These are phyloP conservation scores for Guyanaporus albipodus DNA, from an alignment of 768 basidiomycete genomes.

Conservation along the genomic window DNA sequence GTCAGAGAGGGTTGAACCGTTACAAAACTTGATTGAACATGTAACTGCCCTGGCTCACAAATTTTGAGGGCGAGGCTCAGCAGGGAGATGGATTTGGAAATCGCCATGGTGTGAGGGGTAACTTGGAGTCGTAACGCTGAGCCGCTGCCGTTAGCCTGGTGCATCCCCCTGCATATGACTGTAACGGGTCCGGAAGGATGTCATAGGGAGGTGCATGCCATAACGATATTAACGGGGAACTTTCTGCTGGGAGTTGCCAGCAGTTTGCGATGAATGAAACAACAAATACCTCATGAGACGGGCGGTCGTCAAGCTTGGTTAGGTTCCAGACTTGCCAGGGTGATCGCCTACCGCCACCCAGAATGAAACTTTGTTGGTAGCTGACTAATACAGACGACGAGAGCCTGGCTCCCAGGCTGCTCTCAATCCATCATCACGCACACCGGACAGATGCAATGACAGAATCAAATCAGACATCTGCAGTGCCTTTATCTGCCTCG, in stretches of 20 bases:
- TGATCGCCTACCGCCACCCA: slow-evolving; percentile 18
- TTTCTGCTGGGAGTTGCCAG: slow-evolving; percentile 12
- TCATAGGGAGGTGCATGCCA: slow-evolving; percentile 23
- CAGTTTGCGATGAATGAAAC: slow-evolving; percentile 11
- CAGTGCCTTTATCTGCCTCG: slow-evolving; percentile 21
- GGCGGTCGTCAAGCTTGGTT: slow-evolving; percentile 17
- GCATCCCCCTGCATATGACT: slow-evolving; percentile 32
- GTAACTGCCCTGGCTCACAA: slow-evolving; percentile 23
- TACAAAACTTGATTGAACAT: slow-evolving; percentile 27
- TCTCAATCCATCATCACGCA: slow-evolving; percentile 17
- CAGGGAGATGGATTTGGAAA: slow-evolving; percentile 20
- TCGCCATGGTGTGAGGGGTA: slow-evolving; percentile 12
- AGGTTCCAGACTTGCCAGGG: slow-evolving; percentile 14
- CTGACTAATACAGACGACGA: slow-evolving; percentile 24
- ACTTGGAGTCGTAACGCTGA: slow-evolving; percentile 11
- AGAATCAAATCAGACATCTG: slow-evolving; percentile 22
- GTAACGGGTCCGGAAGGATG: slow-evolving; percentile 28
- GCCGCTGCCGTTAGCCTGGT: slow-evolving; percentile 26
- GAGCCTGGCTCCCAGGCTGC: slow-evolving; percentile 11
- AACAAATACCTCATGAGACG: slow-evolving; percentile 7
- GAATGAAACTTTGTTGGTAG: slow-evolving; percentile 15
- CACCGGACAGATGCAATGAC: slow-evolving; percentile 19
- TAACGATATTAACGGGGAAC: slow-evolving; percentile 30
- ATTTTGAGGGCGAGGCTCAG: slow-evolving; percentile 18
- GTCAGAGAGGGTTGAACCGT: slow-evolving; percentile 22